A percentile compares a stretch with the other conserved stretches of the same genome.
These are phyloP conservation scores for Phytophthora hibernalis DNA, from an alignment of 352 stramenopile species.

Conservation along the genomic window DNA sequence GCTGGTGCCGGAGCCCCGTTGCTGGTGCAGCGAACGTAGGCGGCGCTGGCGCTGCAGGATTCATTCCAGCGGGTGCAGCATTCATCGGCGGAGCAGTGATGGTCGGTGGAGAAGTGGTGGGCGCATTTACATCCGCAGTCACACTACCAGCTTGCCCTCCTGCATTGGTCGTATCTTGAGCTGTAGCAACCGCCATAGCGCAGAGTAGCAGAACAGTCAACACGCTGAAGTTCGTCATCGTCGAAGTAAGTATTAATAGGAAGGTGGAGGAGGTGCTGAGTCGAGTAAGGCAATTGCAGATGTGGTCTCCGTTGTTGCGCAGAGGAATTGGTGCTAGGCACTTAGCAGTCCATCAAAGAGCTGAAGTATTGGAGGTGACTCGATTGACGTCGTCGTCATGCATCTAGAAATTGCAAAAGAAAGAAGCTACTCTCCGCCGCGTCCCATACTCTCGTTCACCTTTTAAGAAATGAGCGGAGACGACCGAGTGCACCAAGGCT, in stretches of 20 bases:
- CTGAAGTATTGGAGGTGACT: constrained; percentile 5
- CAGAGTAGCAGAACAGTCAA: constrained; percentile 20
- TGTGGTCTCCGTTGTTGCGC: constrained; percentile 8
- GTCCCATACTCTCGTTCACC: constrained; percentile 11
- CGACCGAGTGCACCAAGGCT: constrained; percentile 1
- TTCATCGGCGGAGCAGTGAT: not conserved
- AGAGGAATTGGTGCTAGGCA: constrained; percentile 1
- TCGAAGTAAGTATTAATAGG: constrained; percentile 1
- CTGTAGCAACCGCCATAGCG: constrained; percentile 18
- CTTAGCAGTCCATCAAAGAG: constrained; percentile 10
- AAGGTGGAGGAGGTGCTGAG: constrained; percentile 10
- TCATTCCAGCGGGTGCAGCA: not conserved
- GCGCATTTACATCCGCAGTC: constrained; percentile 4
- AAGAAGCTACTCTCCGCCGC: not conserved
- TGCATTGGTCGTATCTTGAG: constrained; percentile 28
- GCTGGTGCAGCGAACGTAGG: constrained; percentile 5
- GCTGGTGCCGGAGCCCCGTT: constrained; percentile 4
- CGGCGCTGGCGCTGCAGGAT: constrained; percentile 4
- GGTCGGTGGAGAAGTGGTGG: constrained; percentile 12
- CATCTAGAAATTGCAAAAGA: constrained; percentile 6
- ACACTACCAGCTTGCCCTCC: constrained; percentile 35
- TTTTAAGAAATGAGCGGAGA: constrained; percentile 7
- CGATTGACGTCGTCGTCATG: constrained; percentile 17
- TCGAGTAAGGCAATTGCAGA: constrained; percentile 23
- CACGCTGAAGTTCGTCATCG: constrained; percentile 14